Evolutionary conservation across 164 flowering plant genomes (phyloP), one percentile per base, ranked within the genome.

Genomic region (Sextonia rubra): DNA sequence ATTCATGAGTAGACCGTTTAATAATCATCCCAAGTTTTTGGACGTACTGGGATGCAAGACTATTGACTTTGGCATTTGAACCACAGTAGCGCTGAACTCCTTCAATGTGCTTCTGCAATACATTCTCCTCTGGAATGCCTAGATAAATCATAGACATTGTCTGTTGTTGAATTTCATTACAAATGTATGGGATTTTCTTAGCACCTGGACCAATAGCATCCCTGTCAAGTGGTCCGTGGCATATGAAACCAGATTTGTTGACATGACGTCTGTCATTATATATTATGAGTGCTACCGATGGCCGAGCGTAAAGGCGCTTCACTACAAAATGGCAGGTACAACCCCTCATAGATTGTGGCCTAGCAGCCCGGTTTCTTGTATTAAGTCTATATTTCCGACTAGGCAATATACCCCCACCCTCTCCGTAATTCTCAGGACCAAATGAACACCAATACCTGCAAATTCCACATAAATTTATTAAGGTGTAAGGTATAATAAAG

Each of bases 131-230:
- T 55, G 99, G 92, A 63, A 93, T 87, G 47, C 97, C 98, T 60
- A 91, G 90, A 85, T 95, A 93, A 61, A 95, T 91, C 97, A 95
- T 86, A 8, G 98, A 91, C 98, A 95, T 93, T 25, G 97, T 90
- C 76, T 93, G 98, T 72, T 93, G 99, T 67, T 93, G 96, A 78
- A 93, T 88, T 77, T 93, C 93, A 79, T 82, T 85, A 69, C 97
- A 87, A 22, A 93, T 82, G 73, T 95, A 93, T 4, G 97, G 97
- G 68, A 93, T 75, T 64, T 85, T 90, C 78, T 89, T 89, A 58
- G 99, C 99, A 66, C 98, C 92, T 64, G 99, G 97, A 60, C 99
- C 97, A 74, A 95, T 91, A 47, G 99, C 99, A 86, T 95, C 97
- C 80, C 90, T 80, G 68, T 95, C 99, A 68, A 91, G 91, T 7